Base-by-base conservation (phyloP, 2,329 filamentous ascomycete genomes). In the Colletotrichum truncatum region DNA sequence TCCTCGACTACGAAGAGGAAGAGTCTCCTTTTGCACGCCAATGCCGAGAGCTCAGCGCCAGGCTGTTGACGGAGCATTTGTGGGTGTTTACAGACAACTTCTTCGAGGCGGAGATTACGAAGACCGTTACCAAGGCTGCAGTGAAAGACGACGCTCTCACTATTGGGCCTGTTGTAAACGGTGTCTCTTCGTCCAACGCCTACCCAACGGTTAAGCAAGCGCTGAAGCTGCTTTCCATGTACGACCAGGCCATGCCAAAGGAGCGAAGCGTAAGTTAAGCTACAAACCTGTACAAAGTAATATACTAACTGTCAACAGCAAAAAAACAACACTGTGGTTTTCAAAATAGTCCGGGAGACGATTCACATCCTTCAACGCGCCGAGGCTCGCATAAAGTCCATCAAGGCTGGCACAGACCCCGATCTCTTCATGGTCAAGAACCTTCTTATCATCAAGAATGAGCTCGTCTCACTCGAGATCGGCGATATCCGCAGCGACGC, bases 351-450 rank as follows among this genome's bases (percentile, higher is more conserved):
- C 25, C 92, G 95, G 72, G 93, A 97, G 77, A 96, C 94, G 2
- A 98, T 94, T 1, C 81, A 91, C 54, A 94, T 94, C 4, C 86
- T 99, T 16, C 88, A 94, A 68, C 86, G 89, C 53, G 95, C 93
- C 26, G 92, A 94, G 70, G 81, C 85, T 6, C 87, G 87, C 66
- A 91, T 97, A 70, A 86, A 89, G 60, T 85, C 85, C 34, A 88
- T 87, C 67, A 85, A 83, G 69, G 73, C 78, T 60, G 83, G 85
- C 21, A 75, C 90, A 6, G 94, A 98, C 74, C 87, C 92, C 0
- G 92, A 97, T 70, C 85, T 99, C 4, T 99, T 99, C 78, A 90
- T 98, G 73, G 91, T 99, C 72, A 96, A 95, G 71, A 97, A 99
- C 75, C 86, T 99, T 2, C 90, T 99, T 52, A 91, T 98, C 52